These are phyloP conservation scores for Polygonum aviculare DNA, from an alignment of 148 eudicot species.

Conservation along the genomic window DNA sequence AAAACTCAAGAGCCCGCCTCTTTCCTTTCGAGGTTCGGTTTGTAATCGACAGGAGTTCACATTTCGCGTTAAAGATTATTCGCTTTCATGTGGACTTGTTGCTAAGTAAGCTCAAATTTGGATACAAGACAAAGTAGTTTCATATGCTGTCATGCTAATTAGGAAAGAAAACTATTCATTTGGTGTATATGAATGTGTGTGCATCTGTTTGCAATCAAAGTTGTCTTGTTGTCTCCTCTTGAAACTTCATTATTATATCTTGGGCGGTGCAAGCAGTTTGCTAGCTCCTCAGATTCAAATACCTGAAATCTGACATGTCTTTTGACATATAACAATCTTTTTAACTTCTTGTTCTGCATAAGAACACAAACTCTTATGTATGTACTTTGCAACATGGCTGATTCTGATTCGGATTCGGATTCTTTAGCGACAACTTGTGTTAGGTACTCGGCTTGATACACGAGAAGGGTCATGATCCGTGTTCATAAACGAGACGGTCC, in stretches of 20 bases:
- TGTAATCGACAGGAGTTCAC: neutral
- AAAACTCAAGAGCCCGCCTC: neutral
- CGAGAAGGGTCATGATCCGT: neutral
- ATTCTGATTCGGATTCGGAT: neutral
- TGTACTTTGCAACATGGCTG: neutral
- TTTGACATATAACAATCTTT: neutral
- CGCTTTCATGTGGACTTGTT: neutral
- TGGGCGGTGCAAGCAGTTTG: neutral
- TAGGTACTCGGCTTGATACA: neutral
- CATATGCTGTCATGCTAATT: neutral
- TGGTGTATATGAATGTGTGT: neutral
- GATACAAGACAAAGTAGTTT: neutral
- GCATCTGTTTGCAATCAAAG: neutral
- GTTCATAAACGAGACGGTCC: neutral
- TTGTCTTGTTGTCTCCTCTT: neutral
- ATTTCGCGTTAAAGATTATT: neutral
- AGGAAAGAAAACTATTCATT: neutral
- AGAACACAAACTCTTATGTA: too few species aligned
- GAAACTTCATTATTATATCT: neutral
- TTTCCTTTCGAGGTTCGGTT: neutral
- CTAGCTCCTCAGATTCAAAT: neutral
- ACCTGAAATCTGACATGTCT: constrained; percentile 2
- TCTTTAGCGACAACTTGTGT: neutral
- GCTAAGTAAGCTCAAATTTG: neutral
- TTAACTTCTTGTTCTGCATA: neutral